Evolutionary conservation across 106 monocot species (phyloP), one percentile per base, ranked within the genome.

Genomic region (Dendrobium huoshanense): DNA sequence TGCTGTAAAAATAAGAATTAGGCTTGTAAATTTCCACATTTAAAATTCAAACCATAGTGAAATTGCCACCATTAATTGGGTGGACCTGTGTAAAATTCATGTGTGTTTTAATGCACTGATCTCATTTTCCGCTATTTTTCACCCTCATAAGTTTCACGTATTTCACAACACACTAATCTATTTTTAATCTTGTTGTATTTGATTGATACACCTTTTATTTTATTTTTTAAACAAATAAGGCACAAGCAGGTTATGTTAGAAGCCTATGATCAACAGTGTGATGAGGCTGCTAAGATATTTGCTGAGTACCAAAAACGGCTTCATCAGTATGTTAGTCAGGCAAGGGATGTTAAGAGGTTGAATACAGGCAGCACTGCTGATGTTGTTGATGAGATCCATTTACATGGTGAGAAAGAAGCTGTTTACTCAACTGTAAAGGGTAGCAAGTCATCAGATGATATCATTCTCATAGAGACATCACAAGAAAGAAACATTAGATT

Each of bases 211-310:
- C 67, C 22, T 67, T 72, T 44, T n/a, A 16, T 82, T 79, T 10
- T 77, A 61, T 86, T 75, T 47, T 45, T 20, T 84, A 45, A 72
- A 74, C 31, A 37, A 78, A 77, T 79, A 81, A 99, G 99, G 90
- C 95, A 99, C 80, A 95, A 93, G 49, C 93, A 93, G 67, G 89
- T 95, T 42, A 93, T 95, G 91, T 67, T 99, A 76, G 95, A 99
- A 81, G 93, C 99, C 67, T 95, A 91, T 77, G 90, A 95, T 79
- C 91, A 93, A 72, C 95, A 99, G 86, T 99, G 93, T 79, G 99
- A 95, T 85, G 95, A 93, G 82, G 99, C 95, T 73, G 78, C 84
- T 56, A 99, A 90, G 80, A 99, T 99, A 81, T 95, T 99, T 81
- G 90, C 93, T 0, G 99, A 99, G 79, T 99, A 99, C 81, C 95